phyloP scores from a whole-genome alignment of 163 green algal genomes.

The Scenedesmus sp. region DNA sequence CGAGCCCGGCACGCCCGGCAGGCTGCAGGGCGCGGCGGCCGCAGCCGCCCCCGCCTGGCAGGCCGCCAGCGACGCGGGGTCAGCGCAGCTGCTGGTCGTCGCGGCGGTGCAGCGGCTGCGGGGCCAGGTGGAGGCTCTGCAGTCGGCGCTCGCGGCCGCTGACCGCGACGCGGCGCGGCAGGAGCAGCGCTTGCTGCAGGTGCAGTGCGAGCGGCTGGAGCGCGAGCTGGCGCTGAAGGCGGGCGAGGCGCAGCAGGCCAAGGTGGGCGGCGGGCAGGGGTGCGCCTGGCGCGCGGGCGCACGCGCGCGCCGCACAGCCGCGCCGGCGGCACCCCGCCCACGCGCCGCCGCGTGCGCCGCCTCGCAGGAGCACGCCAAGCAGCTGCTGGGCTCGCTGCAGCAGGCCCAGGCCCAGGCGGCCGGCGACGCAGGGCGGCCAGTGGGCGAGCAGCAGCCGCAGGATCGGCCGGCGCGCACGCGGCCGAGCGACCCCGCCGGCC shows the following conservation, averaged over 20 bases:
- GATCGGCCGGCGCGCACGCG: not conserved
- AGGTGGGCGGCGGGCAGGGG: no score
- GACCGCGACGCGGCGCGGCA: conserved; percentile 6
- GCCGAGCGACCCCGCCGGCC: no score
- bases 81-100: conserved; percentile 25
- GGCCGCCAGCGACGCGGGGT: no score
- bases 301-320: no score
- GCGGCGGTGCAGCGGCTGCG: conserved; percentile 22
- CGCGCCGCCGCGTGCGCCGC: no score
- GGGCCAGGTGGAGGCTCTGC: not conserved
- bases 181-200: conserved; percentile 4
- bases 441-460: conserved; percentile 33
- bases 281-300: no score
- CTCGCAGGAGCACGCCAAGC: conserved; percentile 12
- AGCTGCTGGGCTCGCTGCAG: conserved; percentile 6
- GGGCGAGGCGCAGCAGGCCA: no score
- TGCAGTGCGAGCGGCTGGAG: conserved; percentile 11
- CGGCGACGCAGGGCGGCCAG: no score
- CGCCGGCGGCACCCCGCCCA: no score
- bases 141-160: conserved; percentile 21
- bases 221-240: conserved; percentile 1
- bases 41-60: no score
- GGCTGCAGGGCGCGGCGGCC: not conserved
- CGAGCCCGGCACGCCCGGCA: no score
- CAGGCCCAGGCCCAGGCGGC: no score